Evolutionary conservation across 192 early-diverging fungal species (phyloP).

Genomic region (Chytriomyces sp.): DNA sequence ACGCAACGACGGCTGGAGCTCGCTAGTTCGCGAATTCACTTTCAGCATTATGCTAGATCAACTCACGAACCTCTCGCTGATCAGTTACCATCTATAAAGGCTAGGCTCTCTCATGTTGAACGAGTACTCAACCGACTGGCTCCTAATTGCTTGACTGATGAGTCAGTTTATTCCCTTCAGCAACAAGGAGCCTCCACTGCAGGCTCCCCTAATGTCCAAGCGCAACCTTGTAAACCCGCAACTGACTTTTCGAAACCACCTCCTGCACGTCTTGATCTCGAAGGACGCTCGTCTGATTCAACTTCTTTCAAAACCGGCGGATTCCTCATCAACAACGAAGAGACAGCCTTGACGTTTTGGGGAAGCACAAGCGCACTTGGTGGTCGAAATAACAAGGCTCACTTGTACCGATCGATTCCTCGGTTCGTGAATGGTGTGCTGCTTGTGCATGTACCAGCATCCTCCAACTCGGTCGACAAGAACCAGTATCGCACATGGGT

Average conservation of each 20-base stretch:
- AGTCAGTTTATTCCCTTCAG: no score
- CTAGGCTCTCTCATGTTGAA: not conserved
- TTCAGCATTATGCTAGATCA: no score
- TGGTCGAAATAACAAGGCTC: constrained; percentile 12
- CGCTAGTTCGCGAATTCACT: no score
- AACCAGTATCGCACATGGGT: not conserved
- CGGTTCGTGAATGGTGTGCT: constrained; percentile 16
- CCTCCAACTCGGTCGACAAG: not conserved
- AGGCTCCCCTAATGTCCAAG: no score
- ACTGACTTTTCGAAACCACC: no score
- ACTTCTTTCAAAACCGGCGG: constrained; percentile 21
- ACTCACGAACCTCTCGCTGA: not conserved
- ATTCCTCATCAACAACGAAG: constrained; percentile 22
- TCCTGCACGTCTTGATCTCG: no score
- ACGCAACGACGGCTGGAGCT: no score
- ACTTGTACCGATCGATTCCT: constrained; percentile 18
- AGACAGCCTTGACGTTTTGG: constrained; percentile 24
- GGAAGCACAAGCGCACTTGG: constrained; percentile 19
- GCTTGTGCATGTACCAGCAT: constrained; percentile 10
- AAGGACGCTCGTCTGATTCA: no score
- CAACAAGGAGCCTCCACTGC: no score
- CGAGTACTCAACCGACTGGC: not conserved
- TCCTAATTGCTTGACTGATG: not conserved
- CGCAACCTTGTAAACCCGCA: no score
- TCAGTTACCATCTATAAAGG: not conserved